These are phyloP conservation scores for Hypoxylon sp. DNA, from an alignment of 2,329 filamentous ascomycete genomes.

Conservation along the genomic window DNA sequence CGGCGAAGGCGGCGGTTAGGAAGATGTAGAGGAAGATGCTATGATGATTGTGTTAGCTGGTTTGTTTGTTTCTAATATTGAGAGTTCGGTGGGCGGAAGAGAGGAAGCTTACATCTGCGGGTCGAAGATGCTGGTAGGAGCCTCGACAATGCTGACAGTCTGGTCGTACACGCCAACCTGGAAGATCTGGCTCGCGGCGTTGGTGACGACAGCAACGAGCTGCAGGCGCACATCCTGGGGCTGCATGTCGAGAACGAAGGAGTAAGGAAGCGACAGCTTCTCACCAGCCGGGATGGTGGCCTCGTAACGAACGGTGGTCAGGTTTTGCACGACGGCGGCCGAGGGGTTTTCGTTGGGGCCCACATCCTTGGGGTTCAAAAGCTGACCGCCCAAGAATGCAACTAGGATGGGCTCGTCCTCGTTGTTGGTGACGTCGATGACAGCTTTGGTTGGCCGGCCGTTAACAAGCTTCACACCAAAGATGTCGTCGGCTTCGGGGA, in stretches of 20 bases:
- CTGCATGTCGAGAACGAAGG: slow-evolving; percentile 89
- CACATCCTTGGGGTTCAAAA: slow-evolving; percentile 66
- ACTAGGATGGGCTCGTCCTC: slow-evolving; percentile 80
- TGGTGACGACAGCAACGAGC: slow-evolving; percentile 77
- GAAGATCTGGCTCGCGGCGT: slow-evolving; percentile 73
- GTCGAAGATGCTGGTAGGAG: slow-evolving; percentile 90
- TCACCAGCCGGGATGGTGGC: slow-evolving; percentile 78
- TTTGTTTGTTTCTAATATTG: no score
- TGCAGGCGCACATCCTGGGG: slow-evolving; percentile 87
- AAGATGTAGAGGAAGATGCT: slow-evolving; percentile 98
- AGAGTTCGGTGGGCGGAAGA: slow-evolving; percentile 47
- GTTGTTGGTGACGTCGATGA: slow-evolving; percentile 84
- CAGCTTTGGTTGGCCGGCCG: slow-evolving; percentile 81
- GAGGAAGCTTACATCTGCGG: slow-evolving; percentile 81
- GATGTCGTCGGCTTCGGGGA: slow-evolving; percentile 81
- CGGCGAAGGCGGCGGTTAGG: slow-evolving; percentile 79
- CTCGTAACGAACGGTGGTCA: slow-evolving; percentile 80
- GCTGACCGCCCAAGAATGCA: slow-evolving; percentile 77
- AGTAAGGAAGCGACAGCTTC: slow-evolving; percentile 79
- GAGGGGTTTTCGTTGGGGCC: slow-evolving; percentile 57
- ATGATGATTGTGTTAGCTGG: slow-evolving; percentile 48
- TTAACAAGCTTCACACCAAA: slow-evolving; percentile 97
- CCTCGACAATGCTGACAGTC: slow-evolving; percentile 86
- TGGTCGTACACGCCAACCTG: slow-evolving; percentile 83
- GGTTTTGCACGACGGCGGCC: slow-evolving; percentile 77